Evolutionary conservation across 257 asterid genomes (phyloP).

Genomic region (Nicotiana undulata): DNA sequence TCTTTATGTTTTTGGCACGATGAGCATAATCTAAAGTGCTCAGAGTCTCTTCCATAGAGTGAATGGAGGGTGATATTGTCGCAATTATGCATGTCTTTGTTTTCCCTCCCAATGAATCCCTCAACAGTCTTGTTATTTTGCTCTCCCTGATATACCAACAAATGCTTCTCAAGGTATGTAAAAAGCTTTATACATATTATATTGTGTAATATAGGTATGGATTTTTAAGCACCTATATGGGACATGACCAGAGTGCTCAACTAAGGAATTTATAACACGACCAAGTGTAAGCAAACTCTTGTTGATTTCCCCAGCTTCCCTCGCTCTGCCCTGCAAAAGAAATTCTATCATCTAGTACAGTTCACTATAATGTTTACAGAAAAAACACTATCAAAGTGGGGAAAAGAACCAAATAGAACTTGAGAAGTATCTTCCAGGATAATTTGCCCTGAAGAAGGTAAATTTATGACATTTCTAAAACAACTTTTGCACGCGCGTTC

Average conservation of each 20-base stretch:
- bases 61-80: slow-evolving; percentile 83
- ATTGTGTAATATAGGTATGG: not conserved
- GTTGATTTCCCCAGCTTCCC: slow-evolving; percentile 99
- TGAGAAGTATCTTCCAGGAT: not conserved
- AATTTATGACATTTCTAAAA: not conserved
- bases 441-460: not conserved
- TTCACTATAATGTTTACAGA: not conserved
- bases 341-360: slow-evolving; percentile 4
- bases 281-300: slow-evolving; percentile 98
- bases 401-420: not conserved
- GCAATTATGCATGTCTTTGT: slow-evolving; percentile 97
- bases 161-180: not conserved
- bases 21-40: slow-evolving; percentile 96
- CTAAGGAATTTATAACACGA: slow-evolving; percentile 90
- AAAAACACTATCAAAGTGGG: not conserved
- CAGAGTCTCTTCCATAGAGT: slow-evolving; percentile 92
- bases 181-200: not conserved
- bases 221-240: slow-evolving; percentile 68
- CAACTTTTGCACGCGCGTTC: not conserved
- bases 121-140: slow-evolving; percentile 85
- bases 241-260: slow-evolving; percentile 95
- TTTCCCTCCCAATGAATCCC: slow-evolving; percentile 98
- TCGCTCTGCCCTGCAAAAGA: slow-evolving; percentile 85
- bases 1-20: slow-evolving; percentile 98
- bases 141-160: slow-evolving; percentile 67